These are phyloP conservation scores for Cutaneotrichosporon sp. DNA, from an alignment of 1,284 basidiomycete species.

Conservation along the genomic window DNA sequence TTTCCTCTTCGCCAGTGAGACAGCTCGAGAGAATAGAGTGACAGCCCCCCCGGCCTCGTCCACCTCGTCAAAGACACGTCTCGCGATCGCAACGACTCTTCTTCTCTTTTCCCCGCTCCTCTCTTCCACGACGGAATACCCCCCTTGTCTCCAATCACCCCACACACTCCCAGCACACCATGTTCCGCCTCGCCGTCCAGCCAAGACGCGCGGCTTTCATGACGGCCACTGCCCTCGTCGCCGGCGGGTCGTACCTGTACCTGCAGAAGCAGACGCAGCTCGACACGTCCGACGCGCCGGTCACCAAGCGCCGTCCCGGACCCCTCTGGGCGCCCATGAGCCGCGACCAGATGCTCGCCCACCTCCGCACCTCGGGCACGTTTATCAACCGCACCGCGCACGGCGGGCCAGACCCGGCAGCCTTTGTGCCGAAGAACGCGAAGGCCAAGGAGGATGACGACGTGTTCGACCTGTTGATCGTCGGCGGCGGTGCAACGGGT, in stretches of 20 bases:
- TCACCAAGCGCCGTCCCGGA: constrained; percentile 46
- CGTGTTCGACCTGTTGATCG: constrained; percentile 81
- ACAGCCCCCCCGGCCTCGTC: no score
- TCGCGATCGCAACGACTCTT: no score
- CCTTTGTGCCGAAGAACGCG: constrained; percentile 30
- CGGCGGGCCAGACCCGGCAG: constrained; percentile 39
- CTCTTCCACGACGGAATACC: background rate
- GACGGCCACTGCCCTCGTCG: constrained; percentile 3
- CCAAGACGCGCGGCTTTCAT: background rate
- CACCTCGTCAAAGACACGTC: no score
- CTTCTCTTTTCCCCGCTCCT: no score
- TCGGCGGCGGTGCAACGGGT: constrained; percentile 89
- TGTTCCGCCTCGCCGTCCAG: constrained; percentile 11
- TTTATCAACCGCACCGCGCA: constrained; percentile 41
- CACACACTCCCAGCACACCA: background rate
- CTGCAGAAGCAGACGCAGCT: constrained; percentile 1
- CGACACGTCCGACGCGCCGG: constrained; percentile 10
- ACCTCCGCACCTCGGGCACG: constrained; percentile 52
- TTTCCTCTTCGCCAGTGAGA: no score
- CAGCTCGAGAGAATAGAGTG: no score
- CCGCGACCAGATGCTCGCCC: constrained; percentile 55
- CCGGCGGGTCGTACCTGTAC: background rate
- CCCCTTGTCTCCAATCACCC: background rate
- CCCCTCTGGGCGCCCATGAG: constrained; percentile 56
- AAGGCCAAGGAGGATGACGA: constrained; percentile 53